Evolutionary conservation across 345 rosid genomes (phyloP).

Genomic region (Pistacia integerrima): DNA sequence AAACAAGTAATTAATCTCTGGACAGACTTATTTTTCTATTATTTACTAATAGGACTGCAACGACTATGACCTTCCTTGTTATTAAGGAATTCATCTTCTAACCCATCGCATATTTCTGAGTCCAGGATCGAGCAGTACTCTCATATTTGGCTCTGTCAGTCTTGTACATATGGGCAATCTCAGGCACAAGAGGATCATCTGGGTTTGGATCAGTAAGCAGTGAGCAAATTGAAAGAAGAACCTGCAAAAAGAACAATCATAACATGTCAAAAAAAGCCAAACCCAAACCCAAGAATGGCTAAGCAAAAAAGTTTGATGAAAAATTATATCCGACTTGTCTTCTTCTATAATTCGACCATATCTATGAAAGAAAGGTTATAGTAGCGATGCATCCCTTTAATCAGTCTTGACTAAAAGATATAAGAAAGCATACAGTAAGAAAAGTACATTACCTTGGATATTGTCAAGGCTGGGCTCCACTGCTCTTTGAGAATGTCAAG

Average conservation of each 20-base stretch:
- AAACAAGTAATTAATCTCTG: constrained; percentile 7
- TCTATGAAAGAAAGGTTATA: neutral
- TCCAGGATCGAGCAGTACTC: constrained; percentile 64
- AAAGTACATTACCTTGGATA: constrained; percentile 54
- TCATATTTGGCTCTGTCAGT: constrained; percentile 70
- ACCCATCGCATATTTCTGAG: constrained; percentile 73
- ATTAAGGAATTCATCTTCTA: constrained; percentile 18
- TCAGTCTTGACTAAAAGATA: neutral
- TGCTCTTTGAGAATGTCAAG: constrained; percentile 76
- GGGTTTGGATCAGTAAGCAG: constrained; percentile 74
- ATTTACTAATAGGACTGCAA: constrained; percentile 26
- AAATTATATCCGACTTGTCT: too few species aligned
- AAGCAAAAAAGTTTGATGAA: too few species aligned
- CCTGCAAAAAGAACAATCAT: constrained; percentile 32
- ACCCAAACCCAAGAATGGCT: neutral
- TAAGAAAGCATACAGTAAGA: neutral
- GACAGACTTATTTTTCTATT: constrained; percentile 32
- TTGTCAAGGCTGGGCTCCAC: constrained; percentile 77
- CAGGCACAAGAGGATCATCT: constrained; percentile 73
- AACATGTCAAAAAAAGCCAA: neutral
- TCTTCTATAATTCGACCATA: too few species aligned
- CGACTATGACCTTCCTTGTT: neutral
- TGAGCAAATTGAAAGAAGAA: constrained; percentile 72
- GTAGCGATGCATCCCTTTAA: neutral
- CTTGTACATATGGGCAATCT: constrained; percentile 71